Evolutionary conservation across 2,329 filamentous ascomycete genomes (phyloP).

Genomic region (Thelonectria olida): DNA sequence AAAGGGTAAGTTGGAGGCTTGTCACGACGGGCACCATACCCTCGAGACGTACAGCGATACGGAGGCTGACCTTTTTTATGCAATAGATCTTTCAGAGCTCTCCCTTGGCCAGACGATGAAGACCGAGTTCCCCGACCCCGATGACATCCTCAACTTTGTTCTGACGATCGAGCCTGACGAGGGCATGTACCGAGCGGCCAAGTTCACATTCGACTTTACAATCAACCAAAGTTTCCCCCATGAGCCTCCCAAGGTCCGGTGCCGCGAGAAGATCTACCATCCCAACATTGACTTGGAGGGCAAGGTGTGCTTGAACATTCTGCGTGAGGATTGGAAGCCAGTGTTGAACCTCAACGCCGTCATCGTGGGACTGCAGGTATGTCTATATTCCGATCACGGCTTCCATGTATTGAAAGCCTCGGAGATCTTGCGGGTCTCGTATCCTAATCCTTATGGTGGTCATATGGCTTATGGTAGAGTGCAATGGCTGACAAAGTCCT

Average conservation of each 20-base stretch:
- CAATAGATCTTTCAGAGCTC: slow-evolving; percentile 80
- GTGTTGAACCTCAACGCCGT: slow-evolving; percentile 97
- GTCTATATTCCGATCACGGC: not conserved
- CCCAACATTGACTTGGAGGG: slow-evolving; percentile 98
- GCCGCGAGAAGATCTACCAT: slow-evolving; percentile 98
- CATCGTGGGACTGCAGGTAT: slow-evolving; percentile 89
- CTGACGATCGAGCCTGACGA: slow-evolving; percentile 87
- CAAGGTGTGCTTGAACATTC: slow-evolving; percentile 97
- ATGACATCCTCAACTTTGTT: slow-evolving; percentile 86
- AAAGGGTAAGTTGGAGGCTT: slow-evolving; percentile 72
- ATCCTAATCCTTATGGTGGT: too few relatives aligned
- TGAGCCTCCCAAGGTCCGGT: slow-evolving; percentile 96
- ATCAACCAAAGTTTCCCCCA: slow-evolving; percentile 97
- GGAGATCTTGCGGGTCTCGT: too few relatives aligned
- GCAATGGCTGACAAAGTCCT: slow-evolving; percentile 38
- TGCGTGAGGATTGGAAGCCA: slow-evolving; percentile 98
- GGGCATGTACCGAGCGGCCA: slow-evolving; percentile 86
- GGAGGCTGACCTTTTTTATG: slow-evolving; percentile 15
- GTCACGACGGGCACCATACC: not conserved
- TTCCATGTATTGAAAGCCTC: too few relatives aligned
- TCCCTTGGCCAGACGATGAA: slow-evolving; percentile 83
- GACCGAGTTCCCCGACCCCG: slow-evolving; percentile 81
- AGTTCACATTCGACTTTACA: slow-evolving; percentile 88
- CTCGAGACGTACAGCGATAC: not conserved
- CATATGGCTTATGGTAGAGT: too few relatives aligned